phyloP scores from a whole-genome alignment of 257 asterid genomes.

The Capsicum chinense region DNA sequence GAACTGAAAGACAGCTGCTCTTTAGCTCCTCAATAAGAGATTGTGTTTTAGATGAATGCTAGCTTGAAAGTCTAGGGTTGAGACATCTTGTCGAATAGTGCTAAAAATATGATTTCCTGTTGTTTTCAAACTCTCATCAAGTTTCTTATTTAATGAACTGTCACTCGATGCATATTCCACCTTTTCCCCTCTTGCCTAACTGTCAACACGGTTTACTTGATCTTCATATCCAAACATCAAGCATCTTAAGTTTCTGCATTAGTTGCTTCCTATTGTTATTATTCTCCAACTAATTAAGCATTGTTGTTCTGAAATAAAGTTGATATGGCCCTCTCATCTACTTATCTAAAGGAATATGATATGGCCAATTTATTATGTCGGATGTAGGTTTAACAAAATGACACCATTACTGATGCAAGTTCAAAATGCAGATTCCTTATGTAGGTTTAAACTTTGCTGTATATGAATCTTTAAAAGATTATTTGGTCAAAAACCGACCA shows the following conservation, averaged over 20 bases:
- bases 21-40: neutral
- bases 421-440: slow-evolving; percentile 76
- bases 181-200: neutral
- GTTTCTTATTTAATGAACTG: neutral
- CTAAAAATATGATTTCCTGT: neutral
- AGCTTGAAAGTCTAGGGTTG: neutral
- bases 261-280: neutral
- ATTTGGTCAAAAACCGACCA: slow-evolving; percentile 66
- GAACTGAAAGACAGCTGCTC: neutral
- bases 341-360: neutral
- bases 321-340: neutral
- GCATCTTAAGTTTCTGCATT: neutral
- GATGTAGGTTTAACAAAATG: slow-evolving; percentile 15
- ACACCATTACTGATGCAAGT: slow-evolving; percentile 30
- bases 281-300: neutral
- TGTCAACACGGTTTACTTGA: slow-evolving; percentile 16
- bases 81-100: neutral
- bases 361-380: neutral
- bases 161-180: neutral
- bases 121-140: slow-evolving; percentile 23
- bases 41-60: neutral
- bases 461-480: slow-evolving; percentile 93
- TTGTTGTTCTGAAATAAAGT: neutral
- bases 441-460: slow-evolving; percentile 98
- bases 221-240: neutral